Evolutionary conservation across 2,329 filamentous ascomycete genomes (phyloP).

Genomic region (Exserohilum rostratum): DNA sequence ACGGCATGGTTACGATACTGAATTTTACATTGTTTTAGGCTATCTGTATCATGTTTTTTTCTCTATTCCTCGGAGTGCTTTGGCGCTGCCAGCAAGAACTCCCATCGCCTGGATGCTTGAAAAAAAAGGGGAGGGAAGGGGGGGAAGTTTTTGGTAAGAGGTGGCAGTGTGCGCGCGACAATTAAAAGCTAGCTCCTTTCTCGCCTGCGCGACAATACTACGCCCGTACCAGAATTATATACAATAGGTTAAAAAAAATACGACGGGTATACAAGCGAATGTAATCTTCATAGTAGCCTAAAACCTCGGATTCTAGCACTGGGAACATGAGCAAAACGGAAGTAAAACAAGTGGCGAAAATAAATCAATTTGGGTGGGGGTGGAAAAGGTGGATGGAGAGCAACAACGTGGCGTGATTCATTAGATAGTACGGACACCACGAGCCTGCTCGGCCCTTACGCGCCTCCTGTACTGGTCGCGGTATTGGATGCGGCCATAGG

Average conservation of each 20-base stretch:
- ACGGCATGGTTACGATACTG: not conserved
- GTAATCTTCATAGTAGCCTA: constrained; percentile 19
- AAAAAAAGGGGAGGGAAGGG: not conserved
- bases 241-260: constrained; percentile 20
- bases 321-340: not conserved
- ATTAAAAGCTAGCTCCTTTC: constrained; percentile 1
- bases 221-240: constrained; percentile 21
- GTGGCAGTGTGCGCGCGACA: no score
- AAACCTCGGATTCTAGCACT: constrained; percentile 5
- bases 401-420: not conserved
- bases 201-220: not conserved
- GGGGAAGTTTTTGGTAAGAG: no score
- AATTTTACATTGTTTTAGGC: constrained; percentile 8
- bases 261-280: constrained; percentile 21
- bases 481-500: constrained; percentile 69
- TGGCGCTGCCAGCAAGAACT: not conserved
- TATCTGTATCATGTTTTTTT: not conserved
- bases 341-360: not conserved
- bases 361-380: not conserved
- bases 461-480: constrained; percentile 66
- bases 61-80: not conserved
- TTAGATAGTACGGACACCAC: constrained; percentile 46
- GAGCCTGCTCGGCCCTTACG: constrained; percentile 50
- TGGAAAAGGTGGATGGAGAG: not conserved
- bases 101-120: constrained; percentile 6